Evolutionary conservation across 345 rosid species (phyloP).

Genomic region (Citrus medica): DNA sequence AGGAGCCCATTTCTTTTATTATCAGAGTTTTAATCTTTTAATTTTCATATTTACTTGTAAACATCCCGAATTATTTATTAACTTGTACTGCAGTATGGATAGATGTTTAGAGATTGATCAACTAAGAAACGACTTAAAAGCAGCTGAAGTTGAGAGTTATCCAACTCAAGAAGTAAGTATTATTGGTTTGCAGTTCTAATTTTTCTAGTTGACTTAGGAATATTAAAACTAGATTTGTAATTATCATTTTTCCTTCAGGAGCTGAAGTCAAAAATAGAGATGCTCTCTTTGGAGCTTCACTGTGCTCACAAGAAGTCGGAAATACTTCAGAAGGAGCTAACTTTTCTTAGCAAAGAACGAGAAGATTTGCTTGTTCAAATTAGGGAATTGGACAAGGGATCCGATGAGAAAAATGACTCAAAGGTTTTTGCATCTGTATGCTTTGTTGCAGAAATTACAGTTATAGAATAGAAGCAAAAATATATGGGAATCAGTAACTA

Average conservation of each 20-base stretch:
- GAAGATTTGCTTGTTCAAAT: constrained; percentile 34
- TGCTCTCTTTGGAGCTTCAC: constrained; percentile 40
- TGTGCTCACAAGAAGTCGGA: constrained; percentile 30
- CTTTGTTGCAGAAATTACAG: neutral
- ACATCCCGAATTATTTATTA: neutral
- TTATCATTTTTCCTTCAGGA: constrained; percentile 21
- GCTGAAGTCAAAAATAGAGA: constrained; percentile 34
- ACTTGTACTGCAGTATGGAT: constrained; percentile 39
- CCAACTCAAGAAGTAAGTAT: constrained; percentile 49
- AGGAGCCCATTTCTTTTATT: no score
- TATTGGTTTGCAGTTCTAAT: constrained; percentile 13
- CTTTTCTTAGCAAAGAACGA: constrained; percentile 38
- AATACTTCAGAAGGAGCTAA: constrained; percentile 37
- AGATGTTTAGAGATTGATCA: constrained; percentile 53
- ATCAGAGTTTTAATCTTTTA: neutral
- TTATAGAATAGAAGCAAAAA: neutral
- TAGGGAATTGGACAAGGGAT: constrained; percentile 24
- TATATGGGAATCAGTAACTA: neutral
- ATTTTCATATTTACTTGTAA: neutral
- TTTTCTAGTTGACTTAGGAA: neutral
- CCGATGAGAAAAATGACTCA: constrained; percentile 19
- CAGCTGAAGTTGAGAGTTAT: constrained; percentile 32
- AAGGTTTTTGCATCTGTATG: constrained; percentile 36
- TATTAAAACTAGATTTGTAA: neutral
- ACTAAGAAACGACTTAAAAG: constrained; percentile 41